A percentile compares a stretch with the other conserved stretches of the same genome.
Conservation (phyloP, 179 eudicot species). For the Gypsophila paniculata region DNA sequence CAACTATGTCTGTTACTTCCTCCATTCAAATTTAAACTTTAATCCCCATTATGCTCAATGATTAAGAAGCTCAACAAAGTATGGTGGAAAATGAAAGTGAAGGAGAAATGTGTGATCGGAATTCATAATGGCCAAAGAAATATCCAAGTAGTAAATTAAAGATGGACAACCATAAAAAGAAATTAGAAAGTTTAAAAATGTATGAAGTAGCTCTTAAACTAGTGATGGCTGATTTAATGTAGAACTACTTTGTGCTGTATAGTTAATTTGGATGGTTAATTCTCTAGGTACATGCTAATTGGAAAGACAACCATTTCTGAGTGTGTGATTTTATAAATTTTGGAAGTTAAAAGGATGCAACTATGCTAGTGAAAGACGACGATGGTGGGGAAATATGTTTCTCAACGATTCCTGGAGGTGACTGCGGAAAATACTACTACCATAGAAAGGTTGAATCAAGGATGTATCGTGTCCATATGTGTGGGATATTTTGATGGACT, state of each 20-base stretch:
- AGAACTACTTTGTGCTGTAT: not conserved
- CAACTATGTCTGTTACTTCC: no score
- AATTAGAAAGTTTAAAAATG: no score
- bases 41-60: no score
- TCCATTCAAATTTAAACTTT: no score
- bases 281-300: not conserved
- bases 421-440: slow-evolving; percentile 16
- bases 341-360: slow-evolving; percentile 1
- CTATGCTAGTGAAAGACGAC: not conserved
- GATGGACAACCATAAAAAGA: no score
- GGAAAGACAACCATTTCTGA: not conserved
- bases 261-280: not conserved
- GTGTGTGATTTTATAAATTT: not conserved
- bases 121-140: no score
- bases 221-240: not conserved
- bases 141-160: no score
- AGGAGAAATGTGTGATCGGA: no score
- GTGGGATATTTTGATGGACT: slow-evolving; percentile 28
- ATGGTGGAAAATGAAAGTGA: no score
- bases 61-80: no score
- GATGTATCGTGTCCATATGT: not conserved
- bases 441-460: slow-evolving; percentile 16
- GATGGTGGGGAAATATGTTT: no score
- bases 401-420: slow-evolving; percentile 3
- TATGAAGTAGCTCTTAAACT: not conserved